Conservation (phyloP, 805 yeast genomes). For the Brettanomyces anomalus region DNA sequence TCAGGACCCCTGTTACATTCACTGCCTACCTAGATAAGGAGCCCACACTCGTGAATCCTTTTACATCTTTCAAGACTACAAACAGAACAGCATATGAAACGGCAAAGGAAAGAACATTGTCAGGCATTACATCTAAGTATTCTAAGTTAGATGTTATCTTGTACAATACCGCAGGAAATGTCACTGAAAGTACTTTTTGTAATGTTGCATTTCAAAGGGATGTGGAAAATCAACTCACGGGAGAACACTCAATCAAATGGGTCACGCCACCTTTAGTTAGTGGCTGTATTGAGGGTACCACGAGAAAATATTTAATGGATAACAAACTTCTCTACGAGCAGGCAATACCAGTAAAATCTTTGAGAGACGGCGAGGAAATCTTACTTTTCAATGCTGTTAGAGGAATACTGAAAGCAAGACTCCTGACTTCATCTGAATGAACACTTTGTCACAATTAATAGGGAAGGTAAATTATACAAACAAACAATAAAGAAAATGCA, state of each 20-base stretch:
- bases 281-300: constrained; percentile 84
- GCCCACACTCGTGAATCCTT: constrained; percentile 52
- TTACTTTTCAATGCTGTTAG: constrained; percentile 73
- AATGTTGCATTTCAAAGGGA: constrained; percentile 57
- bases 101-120: constrained; percentile 43
- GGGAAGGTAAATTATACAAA: background rate
- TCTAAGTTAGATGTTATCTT: constrained; percentile 56
- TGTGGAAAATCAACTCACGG: constrained; percentile 19
- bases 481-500: background rate
- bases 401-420: constrained; percentile 62
- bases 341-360: constrained; percentile 30
- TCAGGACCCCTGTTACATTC: constrained; percentile 30
- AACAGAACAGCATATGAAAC: constrained; percentile 50
- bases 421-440: background rate
- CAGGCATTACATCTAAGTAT: constrained; percentile 22
- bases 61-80: constrained; percentile 86
- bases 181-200: constrained; percentile 79
- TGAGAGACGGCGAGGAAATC: constrained; percentile 59
- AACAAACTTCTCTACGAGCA: constrained; percentile 13
- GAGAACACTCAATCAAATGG: constrained; percentile 41
- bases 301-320: constrained; percentile 53
- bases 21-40: constrained; percentile 52
- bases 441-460: too few relatives aligned
- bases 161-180: constrained; percentile 46
- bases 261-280: constrained; percentile 68